Evolutionary conservation across 371 early-diverging fungal species (phyloP).

Genomic region (Synchytrium microbalum): DNA sequence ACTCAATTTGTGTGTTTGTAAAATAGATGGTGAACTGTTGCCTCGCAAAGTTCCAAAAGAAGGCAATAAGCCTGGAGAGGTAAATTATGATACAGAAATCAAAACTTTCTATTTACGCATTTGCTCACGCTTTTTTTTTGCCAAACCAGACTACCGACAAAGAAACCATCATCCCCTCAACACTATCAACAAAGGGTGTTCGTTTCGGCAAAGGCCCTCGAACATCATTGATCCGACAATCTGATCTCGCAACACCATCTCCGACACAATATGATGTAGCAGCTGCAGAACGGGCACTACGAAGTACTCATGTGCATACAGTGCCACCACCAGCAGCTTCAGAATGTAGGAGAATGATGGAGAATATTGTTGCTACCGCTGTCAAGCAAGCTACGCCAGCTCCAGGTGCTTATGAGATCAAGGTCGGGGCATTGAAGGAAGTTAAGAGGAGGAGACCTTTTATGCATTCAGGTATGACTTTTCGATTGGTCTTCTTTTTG

Average conservation of each 20-base stretch:
- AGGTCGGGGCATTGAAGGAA: conserved; percentile 7
- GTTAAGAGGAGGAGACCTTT: conserved; percentile 9
- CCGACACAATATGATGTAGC: neutral
- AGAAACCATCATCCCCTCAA: neutral
- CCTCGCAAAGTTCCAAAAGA: conserved; percentile 35
- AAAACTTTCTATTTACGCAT: neutral
- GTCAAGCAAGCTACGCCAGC: neutral
- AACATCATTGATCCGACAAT: neutral
- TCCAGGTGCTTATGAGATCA: conserved; percentile 28
- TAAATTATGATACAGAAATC: too few species aligned
- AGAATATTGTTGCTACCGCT: neutral
- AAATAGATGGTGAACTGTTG: conserved; percentile 27
- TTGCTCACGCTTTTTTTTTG: too few species aligned
- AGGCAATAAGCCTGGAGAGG: conserved; percentile 7
- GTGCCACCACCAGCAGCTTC: neutral
- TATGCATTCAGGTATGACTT: neutral
- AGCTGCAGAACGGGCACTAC: neutral
- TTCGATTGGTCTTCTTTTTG: too few species aligned
- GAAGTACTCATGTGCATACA: neutral
- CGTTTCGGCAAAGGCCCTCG: neutral
- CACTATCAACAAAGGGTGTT: neutral
- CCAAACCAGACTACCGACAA: too few species aligned
- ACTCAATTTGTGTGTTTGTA: neutral
- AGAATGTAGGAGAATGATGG: neutral
- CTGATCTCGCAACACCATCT: neutral